Conservation (phyloP, 257 asterid genomes). For the Knoxia roxburghii region DNA sequence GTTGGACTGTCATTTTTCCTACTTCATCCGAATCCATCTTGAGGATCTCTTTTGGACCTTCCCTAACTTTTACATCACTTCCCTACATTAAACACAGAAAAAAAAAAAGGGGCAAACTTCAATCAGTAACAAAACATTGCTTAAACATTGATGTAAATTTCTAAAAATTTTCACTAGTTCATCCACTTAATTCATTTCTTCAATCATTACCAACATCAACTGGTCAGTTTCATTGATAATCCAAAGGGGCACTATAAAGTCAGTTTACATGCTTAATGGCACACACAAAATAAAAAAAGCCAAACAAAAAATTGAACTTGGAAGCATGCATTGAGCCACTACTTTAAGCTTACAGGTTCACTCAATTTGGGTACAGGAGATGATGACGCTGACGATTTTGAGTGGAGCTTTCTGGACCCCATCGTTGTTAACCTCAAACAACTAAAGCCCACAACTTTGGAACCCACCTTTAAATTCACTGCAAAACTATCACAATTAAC, state of each 20-base stretch:
- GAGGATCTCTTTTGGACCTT: slow-evolving; percentile 22
- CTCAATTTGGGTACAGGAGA: slow-evolving; percentile 24
- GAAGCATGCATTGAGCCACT: slow-evolving; percentile 14
- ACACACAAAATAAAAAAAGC: background rate
- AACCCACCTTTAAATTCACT: slow-evolving; percentile 31
- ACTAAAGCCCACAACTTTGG: slow-evolving; percentile 18
- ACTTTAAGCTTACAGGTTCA: slow-evolving; percentile 11
- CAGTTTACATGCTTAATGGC: background rate
- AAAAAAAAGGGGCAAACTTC: slow-evolving; percentile 9
- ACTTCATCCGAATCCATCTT: slow-evolving; percentile 36
- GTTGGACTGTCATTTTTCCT: slow-evolving; percentile 62
- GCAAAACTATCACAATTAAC: slow-evolving; percentile 25
- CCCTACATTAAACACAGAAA: slow-evolving; percentile 27
- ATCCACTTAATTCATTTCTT: too few species aligned
- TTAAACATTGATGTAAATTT: background rate
- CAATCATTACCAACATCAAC: background rate
- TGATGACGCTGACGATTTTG: slow-evolving; percentile 29
- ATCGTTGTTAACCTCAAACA: slow-evolving; percentile 31
- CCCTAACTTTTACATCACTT: slow-evolving; percentile 1
- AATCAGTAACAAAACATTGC: background rate
- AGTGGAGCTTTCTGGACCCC: slow-evolving; percentile 41
- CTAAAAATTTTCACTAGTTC: background rate
- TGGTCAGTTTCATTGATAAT: background rate
- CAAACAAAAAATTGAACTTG: slow-evolving; percentile 14
- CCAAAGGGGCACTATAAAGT: too few species aligned